phyloP scores from a whole-genome alignment of 257 asterid species.

The Solanum microdontum region DNA sequence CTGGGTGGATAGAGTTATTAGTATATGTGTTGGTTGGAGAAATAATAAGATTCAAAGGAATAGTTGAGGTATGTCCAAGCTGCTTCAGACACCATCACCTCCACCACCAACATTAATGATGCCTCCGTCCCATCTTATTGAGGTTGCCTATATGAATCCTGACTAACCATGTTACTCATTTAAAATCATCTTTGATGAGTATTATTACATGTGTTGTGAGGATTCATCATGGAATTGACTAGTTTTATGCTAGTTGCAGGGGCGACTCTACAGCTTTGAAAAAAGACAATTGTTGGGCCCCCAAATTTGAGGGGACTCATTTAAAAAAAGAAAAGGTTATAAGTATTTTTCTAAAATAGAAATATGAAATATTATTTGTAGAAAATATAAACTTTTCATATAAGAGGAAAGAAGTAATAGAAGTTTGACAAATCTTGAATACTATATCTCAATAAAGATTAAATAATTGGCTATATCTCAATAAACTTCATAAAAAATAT shows the following conservation, averaged over 20 bases:
- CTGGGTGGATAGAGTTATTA: background rate
- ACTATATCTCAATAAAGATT: too few relatives aligned
- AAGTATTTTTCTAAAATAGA: too few relatives aligned
- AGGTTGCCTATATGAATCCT: background rate
- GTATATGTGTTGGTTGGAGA: background rate
- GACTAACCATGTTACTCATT: background rate
- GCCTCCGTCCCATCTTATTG: background rate
- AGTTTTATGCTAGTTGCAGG: background rate
- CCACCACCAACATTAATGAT: background rate
- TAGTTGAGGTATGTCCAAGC: background rate
- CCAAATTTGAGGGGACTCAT: too few relatives aligned
- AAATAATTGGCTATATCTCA: too few relatives aligned
- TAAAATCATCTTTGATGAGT: background rate
- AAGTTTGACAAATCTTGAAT: too few relatives aligned
- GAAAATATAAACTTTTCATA: too few relatives aligned
- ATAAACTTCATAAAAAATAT: too few relatives aligned
- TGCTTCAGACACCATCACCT: background rate
- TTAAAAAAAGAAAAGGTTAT: too few relatives aligned
- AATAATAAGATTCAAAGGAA: background rate
- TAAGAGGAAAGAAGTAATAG: too few relatives aligned
- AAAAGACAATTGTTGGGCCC: too few relatives aligned
- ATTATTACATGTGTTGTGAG: background rate
- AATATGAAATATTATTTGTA: too few relatives aligned
- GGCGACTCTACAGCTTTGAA: too few relatives aligned
- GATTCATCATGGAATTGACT: background rate